phyloP scores from a whole-genome alignment of 1,139 yeast genomes.

The Candida tunisiensis region DNA sequence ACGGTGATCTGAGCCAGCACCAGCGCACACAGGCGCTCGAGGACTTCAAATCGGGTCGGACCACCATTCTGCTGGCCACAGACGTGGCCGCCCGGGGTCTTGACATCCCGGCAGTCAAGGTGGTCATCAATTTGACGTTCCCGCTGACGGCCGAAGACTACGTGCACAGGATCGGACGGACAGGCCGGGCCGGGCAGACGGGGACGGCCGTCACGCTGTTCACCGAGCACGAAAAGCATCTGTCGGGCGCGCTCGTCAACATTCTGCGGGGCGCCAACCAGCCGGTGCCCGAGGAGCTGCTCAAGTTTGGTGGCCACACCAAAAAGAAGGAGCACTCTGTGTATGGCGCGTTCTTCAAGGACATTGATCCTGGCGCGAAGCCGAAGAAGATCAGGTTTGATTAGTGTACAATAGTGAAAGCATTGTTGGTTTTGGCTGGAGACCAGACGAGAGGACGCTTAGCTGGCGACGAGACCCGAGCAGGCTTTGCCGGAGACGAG shows the following conservation, averaged over 20 bases:
- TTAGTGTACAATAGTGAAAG: conserved; percentile 2
- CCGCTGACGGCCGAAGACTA: conserved; percentile 97
- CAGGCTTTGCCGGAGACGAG: no score
- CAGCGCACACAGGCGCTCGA: conserved; percentile 84
- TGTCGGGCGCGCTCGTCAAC: conserved; percentile 88
- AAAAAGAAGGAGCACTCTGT: conserved; percentile 94
- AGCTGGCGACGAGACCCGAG: no score
- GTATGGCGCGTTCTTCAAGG: conserved; percentile 91
- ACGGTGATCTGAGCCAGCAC: conserved; percentile 85
- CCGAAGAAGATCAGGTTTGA: conserved; percentile 82
- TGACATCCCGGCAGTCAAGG: conserved; percentile 94
- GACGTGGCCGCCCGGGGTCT: conserved; percentile 99
- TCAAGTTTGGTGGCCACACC: conserved; percentile 94
- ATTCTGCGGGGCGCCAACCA: conserved; percentile 89
- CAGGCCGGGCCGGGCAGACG: conserved; percentile 94
- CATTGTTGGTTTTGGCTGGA: no score
- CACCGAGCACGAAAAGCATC: conserved; percentile 93
- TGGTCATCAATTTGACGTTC: conserved; percentile 90
- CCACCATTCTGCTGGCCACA: conserved; percentile 74
- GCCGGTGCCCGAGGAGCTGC: conserved; percentile 89
- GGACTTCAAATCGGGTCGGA: conserved; percentile 67
- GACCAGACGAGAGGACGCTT: no score
- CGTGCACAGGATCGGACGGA: conserved; percentile 96
- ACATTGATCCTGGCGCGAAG: conserved; percentile 72
- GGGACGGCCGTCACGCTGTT: conserved; percentile 92